Evolutionary conservation across 495 filamentous ascomycete species (phyloP), one percentile per base, ranked within the genome.

Genomic region (Neurospora sp.): DNA sequence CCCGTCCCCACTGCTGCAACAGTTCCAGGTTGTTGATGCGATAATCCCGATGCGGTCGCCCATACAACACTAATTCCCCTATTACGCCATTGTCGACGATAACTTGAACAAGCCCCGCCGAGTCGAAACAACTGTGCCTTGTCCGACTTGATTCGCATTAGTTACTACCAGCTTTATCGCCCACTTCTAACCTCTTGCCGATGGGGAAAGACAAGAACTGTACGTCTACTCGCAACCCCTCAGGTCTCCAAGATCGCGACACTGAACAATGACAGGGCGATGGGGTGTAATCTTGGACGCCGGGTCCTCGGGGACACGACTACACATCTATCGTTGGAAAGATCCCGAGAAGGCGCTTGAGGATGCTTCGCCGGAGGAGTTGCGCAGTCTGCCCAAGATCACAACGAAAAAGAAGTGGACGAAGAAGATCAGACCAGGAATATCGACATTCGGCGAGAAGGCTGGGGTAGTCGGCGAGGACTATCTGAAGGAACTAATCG

Each of bases 241-340:
- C 62, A 70, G 72, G 73, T 71, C 48, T 23, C 41, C 54, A 39
- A 40, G 37, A 39, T 71, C 69, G 16, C 41, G 62, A 54, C 39
- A 66, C 73, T 73, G 72, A 79, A 70, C 59, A 76, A 38, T 75
- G 62, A 20, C 74, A 85, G 84, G 81, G 83, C 85, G 86, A 84
- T 89, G 84, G 79, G 88, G 88, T 73, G 86, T 89, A 71, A 89
- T 90, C 75, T 81, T 90, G 41, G 88, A 90, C 82, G 88, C 88
- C 76, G 89, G 89, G 72, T 90, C 88, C 73, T 90, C 88, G 74
- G 96, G 96, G 77, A 98, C 94, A 77, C 92, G 96, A 78, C 86
- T 97, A 73, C 92, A 99, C 80, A 89, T 99, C 69, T 99, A 99
- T 83, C 87, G 88, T 82, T 99, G 96, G 95, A 85, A 94, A 75